These are phyloP conservation scores for Blastomyces gilchristii DNA, from an alignment of 2,329 filamentous ascomycete species.

Conservation along the genomic window DNA sequence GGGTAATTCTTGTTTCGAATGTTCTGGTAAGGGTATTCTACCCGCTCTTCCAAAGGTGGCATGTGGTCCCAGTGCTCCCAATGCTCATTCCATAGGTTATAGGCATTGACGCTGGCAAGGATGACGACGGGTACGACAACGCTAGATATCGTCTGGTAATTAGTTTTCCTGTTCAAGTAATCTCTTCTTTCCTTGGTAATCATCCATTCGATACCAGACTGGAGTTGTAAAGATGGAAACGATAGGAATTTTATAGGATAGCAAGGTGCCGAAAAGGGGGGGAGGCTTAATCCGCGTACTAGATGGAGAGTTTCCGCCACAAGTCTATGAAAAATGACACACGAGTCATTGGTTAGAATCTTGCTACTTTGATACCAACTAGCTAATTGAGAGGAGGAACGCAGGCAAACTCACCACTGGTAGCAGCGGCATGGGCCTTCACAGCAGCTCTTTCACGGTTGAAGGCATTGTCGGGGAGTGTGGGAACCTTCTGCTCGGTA, in stretches of 20 bases:
- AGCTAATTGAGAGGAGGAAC: background rate
- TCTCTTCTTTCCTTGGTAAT: background rate
- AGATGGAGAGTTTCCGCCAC: constrained; percentile 93
- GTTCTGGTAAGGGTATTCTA: constrained; percentile 96
- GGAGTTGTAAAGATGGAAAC: background rate
- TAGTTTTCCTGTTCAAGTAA: background rate
- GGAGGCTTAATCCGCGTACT: constrained; percentile 43
- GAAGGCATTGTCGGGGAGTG: constrained; percentile 75
- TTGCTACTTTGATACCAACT: background rate
- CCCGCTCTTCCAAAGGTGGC: constrained; percentile 77
- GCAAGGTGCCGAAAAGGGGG: no score
- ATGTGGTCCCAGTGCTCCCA: constrained; percentile 91
- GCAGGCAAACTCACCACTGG: constrained; percentile 58
- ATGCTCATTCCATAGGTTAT: constrained; percentile 85
- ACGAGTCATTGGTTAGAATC: background rate
- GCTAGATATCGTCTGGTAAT: constrained; percentile 38
- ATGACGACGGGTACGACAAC: constrained; percentile 63
- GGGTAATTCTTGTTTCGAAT: constrained; percentile 91
- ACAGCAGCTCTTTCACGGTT: constrained; percentile 82
- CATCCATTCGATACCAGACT: background rate
- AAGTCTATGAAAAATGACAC: constrained; percentile 51
- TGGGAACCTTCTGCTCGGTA: constrained; percentile 48
- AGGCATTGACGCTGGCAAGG: constrained; percentile 70
- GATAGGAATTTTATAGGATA: background rate
- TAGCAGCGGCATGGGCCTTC: constrained; percentile 78